Evolutionary conservation across 2,329 filamentous ascomycete species (phyloP).

Genomic region (Aspergillus quadricinctus): DNA sequence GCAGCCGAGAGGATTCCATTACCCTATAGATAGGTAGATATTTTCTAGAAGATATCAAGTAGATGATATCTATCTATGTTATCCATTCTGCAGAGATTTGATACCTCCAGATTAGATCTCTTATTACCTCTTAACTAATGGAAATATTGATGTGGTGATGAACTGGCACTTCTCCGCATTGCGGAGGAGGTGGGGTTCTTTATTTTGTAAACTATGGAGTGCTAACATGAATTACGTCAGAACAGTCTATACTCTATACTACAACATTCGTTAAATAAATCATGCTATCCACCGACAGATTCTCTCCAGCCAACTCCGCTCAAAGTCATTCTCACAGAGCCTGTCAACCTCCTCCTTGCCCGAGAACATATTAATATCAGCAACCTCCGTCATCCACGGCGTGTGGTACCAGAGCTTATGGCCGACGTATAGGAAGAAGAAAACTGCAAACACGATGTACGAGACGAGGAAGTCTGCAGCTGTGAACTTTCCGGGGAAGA

Average conservation of each 20-base stretch:
- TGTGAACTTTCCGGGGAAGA: slow-evolving; percentile 45
- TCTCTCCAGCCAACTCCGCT: slow-evolving; percentile 40
- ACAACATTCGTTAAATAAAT: neutral
- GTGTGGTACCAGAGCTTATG: slow-evolving; percentile 33
- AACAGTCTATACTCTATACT: neutral
- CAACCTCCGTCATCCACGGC: slow-evolving; percentile 27
- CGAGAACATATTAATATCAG: slow-evolving; percentile 42
- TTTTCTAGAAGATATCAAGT: neutral
- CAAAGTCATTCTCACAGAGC: slow-evolving; percentile 39
- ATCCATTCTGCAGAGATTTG: too few species aligned
- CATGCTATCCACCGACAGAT: slow-evolving; percentile 47
- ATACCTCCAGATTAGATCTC: neutral
- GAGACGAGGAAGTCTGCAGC: slow-evolving; percentile 49
- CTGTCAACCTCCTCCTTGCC: slow-evolving; percentile 45
- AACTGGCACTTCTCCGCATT: neutral
- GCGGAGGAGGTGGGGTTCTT: too few species aligned
- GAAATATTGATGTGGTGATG: neutral
- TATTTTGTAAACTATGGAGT: too few species aligned
- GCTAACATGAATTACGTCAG: neutral
- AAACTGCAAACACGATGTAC: slow-evolving; percentile 54
- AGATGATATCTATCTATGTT: neutral
- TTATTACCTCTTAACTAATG: neutral
- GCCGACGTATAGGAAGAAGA: slow-evolving; percentile 38
- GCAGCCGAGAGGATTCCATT: neutral
- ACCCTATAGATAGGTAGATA: neutral